Conservation (phyloP, 441 rosid species). For the Hura crepitans region DNA sequence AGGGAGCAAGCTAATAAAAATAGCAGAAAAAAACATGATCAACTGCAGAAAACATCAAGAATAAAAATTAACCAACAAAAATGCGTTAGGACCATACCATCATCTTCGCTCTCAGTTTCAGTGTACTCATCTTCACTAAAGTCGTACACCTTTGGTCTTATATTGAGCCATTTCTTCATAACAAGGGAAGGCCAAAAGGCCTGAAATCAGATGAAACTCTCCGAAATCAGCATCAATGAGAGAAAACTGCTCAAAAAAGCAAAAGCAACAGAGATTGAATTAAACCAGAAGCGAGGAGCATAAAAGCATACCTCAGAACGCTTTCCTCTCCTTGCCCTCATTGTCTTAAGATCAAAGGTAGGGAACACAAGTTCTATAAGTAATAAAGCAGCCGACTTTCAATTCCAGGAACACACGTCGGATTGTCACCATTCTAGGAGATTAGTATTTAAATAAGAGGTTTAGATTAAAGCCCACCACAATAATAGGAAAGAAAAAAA, state of each 20-base stretch:
- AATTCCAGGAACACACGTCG: constrained; percentile 14
- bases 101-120: constrained; percentile 92
- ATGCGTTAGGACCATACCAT: constrained; percentile 41
- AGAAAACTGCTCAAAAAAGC: background rate
- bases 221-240: constrained; percentile 20
- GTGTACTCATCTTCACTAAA: constrained; percentile 98
- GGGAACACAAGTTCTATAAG: background rate
- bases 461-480: constrained; percentile 12
- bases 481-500: too few relatives aligned
- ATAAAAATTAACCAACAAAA: background rate
- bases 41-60: constrained; percentile 8
- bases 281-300: constrained; percentile 17
- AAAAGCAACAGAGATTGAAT: background rate
- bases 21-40: constrained; percentile 24
- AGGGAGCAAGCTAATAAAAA: constrained; percentile 49
- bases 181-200: constrained; percentile 93
- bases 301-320: constrained; percentile 53
- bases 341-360: constrained; percentile 25
- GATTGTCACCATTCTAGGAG: constrained; percentile 26
- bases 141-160: constrained; percentile 70
- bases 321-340: constrained; percentile 46
- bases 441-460: constrained; percentile 29
- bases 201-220: constrained; percentile 37
- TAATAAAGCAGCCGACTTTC: constrained; percentile 14
- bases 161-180: constrained; percentile 97